Base-by-base conservation (phyloP, 441 rosid species). In the Erysimum cheiri region DNA sequence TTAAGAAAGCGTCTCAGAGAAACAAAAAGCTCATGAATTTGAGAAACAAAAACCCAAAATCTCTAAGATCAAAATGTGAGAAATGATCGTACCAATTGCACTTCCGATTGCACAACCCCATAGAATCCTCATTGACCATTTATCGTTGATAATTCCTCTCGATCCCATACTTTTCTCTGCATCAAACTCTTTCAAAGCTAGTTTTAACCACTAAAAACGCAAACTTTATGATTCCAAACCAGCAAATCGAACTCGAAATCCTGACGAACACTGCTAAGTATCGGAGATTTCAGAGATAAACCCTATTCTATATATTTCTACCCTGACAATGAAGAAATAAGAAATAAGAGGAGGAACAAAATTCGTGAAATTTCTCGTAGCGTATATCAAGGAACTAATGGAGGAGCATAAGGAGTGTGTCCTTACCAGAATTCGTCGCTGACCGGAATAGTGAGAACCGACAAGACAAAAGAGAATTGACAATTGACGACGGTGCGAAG, bases 91-190 rank as follows among this genome's bases (percentile, higher is more conserved):
- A 91, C 98, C 64, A 8, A 86, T 57, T 40, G 89, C 98, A 82
- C 91, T 93, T 77, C 98, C 97, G 54, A 91, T 48, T 15, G 92
- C 96, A 69, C 96, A 91, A 5, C 69, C 71, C 98, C 96, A 94
- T 39, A 94, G 91, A 77, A 91, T 61, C 84, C 95, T 86, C 91
- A 82, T 85, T 44, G 96, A 88, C 97, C 95, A 93, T 75, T 85
- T 91, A 78, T 89, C 98, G 17, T 80, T 80, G 46, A 93, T 81
- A n/a, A 84, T 81, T 72, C 97, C 90, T 73, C 92, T 66, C 75
- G 76, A 70, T 47, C 85, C 90, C 91, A 70, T 70, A 22, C 22
- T 64, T 41, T 3, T 3, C 57, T 54, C 71, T 47, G 60, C 47
- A 60, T 59, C 29, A 33, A 28, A 28, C 8, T 35, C 39, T 26